Base-by-base conservation (phyloP, 148 eudicot species). In the Camellia granthamiana region DNA sequence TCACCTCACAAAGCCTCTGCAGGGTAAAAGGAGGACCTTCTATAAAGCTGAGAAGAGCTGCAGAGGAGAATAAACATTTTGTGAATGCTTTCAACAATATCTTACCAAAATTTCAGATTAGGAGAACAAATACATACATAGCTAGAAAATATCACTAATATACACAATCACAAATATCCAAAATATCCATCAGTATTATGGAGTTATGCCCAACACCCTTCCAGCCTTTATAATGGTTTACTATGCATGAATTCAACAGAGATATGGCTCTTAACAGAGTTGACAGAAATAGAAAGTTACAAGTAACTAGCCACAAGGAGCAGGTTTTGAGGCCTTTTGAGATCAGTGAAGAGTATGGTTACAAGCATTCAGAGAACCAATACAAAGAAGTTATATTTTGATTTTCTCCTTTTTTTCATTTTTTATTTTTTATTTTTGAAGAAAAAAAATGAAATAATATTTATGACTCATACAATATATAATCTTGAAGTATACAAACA, bases 21-120 rank as follows among this genome's bases (percentile, higher is more conserved):
- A 94, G 79, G 76, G 98, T 94, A 85, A 94, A 92, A 74, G 98
- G 97, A 67, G 98, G 98, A 65, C 98, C 98, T 72, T 91, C 97
- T 41, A 80, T 69, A 81, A 94, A 92, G 83, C 92, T 87, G 78
- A 67, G 67, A 80, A 94, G 93, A 85, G 92, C 98, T 94, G 93
- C 90, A 85, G 78, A 61, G 68, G 55, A 84, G 5, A 71, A 75
- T 5, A 74, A 30, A 54, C 47, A 60, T 7, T 46, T 43, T 68
- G 65, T 79, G 5, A 77, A 64, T 65, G 43, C 60, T 63, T 21
- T 81, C 30, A 47, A 13, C 41, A 74, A 18, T n/a, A 65, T 41
- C 56, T 9, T 65, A n/a, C 63, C 44, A 59, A 80, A 63, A 42
- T 47, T 7, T 74, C 41, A 18, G 38, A 72, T 15, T 23, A 41